These are phyloP conservation scores for Pleurotus sapidus DNA, from an alignment of 768 basidiomycete genomes.

Conservation along the genomic window DNA sequence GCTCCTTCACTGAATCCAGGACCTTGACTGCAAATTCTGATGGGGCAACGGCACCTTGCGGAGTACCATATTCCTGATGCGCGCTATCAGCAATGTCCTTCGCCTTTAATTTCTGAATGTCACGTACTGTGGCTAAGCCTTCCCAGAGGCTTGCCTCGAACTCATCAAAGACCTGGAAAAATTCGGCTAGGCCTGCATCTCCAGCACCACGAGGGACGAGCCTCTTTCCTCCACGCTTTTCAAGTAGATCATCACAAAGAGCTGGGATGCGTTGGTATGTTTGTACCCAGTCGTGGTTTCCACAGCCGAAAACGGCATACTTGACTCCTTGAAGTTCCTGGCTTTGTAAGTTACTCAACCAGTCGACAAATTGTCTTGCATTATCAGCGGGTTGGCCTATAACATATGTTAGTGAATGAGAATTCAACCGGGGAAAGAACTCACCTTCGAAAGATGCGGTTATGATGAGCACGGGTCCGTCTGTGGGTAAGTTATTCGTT, in stretches of 20 bases:
- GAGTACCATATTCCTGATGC: constrained; percentile 27
- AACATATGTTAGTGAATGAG: no score
- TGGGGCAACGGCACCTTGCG: constrained; percentile 11
- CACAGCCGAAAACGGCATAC: constrained; percentile 48
- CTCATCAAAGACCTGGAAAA: constrained; percentile 43
- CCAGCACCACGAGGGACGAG: constrained; percentile 36
- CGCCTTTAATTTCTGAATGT: not conserved
- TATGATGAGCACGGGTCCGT: constrained; percentile 41
- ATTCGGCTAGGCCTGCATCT: constrained; percentile 37
- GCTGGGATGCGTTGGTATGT: constrained; percentile 46
- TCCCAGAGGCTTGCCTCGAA: constrained; percentile 39
- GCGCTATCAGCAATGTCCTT: not conserved
- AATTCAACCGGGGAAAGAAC: not conserved
- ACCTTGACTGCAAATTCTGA: constrained; percentile 25
- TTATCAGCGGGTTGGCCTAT: constrained; percentile 46
- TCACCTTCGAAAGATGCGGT: constrained; percentile 47
- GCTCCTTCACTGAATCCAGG: constrained; percentile 26
- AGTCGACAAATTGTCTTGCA: constrained; percentile 41
- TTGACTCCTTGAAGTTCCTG: constrained; percentile 26
- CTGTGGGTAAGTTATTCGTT: constrained; percentile 32
- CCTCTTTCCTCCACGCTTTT: constrained; percentile 32
- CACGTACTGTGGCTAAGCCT: constrained; percentile 27
- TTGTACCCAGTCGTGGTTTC: constrained; percentile 45
- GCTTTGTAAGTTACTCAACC: constrained; percentile 28
- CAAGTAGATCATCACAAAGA: constrained; percentile 31